These are phyloP conservation scores for Mycena floridula DNA, from an alignment of 768 basidiomycete species.

Conservation along the genomic window DNA sequence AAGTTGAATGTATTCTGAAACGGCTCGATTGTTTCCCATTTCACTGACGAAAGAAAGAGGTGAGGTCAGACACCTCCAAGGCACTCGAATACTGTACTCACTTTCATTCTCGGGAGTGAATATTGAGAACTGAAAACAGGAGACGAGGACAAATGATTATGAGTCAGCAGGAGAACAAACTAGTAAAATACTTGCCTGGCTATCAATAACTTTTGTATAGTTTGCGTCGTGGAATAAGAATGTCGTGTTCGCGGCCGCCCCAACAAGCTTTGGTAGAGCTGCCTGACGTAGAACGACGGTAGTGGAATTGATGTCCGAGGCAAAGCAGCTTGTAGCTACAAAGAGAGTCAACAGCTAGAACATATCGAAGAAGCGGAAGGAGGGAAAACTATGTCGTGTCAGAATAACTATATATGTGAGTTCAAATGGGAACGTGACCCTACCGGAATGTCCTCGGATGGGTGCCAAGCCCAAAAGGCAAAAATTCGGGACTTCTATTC, in stretches of 20 bases:
- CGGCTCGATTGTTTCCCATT: slow-evolving; percentile 12
- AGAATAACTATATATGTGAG: no score
- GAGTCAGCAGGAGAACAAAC: neutral
- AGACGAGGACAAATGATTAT: neutral
- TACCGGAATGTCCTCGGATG: no score
- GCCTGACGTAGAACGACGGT: neutral
- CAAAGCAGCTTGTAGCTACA: no score
- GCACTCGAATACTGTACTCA: neutral
- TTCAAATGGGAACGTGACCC: no score
- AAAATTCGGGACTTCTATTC: no score
- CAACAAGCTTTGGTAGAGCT: neutral
- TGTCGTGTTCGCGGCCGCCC: slow-evolving; percentile 1
- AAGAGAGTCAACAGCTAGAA: no score
- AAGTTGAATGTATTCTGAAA: slow-evolving; percentile 18
- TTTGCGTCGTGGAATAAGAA: slow-evolving; percentile 1
- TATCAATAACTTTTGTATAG: neutral
- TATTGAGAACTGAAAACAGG: neutral
- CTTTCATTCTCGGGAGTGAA: slow-evolving; percentile 1
- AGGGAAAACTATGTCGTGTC: no score
- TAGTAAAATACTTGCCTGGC: no score
- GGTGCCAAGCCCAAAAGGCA: no score
- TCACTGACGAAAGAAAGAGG: neutral
- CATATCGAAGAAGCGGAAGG: no score
- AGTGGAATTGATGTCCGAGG: no score
- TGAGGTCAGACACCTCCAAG: neutral